phyloP scores from a whole-genome alignment of 2,329 filamentous ascomycete genomes.

The Diaporthe ampelina region DNA sequence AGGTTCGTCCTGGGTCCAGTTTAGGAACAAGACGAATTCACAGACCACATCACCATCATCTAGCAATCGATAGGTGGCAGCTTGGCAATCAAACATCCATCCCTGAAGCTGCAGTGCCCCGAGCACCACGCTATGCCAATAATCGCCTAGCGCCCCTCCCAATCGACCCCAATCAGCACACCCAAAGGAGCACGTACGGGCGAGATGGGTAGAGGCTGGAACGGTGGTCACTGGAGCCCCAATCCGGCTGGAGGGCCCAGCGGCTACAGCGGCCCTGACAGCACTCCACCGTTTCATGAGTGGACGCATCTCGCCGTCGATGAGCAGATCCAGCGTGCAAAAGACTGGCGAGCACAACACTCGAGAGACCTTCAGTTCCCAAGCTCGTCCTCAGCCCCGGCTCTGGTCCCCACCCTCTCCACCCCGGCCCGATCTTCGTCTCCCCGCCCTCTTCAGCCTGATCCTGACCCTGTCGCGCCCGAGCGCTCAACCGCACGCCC shows the following conservation, averaged over 20 bases:
- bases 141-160: not conserved
- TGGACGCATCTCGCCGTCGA: conserved; percentile 34
- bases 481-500: not conserved
- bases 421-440: conserved; percentile 17
- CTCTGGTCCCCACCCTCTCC: not conserved
- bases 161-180: not conserved
- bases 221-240: conserved; percentile 5
- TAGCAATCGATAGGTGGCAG: conserved; percentile 30
- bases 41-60: conserved; percentile 19
- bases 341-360: conserved; percentile 27
- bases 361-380: not conserved
- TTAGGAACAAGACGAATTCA: not conserved
- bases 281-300: conserved; percentile 30
- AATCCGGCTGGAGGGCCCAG: not conserved
- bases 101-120: not conserved
- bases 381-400: not conserved
- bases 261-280: conserved; percentile 1
- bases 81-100: conserved; percentile 10
- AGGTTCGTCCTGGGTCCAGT: not conserved
- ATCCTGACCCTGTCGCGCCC: not conserved
- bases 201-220: not conserved
- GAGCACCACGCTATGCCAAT: not conserved
- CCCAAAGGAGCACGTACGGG: too few relatives aligned
- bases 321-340: conserved; percentile 20
- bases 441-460: conserved; percentile 11